Conservation (phyloP, 441 rosid genomes). For the Erodium moschatum region DNA sequence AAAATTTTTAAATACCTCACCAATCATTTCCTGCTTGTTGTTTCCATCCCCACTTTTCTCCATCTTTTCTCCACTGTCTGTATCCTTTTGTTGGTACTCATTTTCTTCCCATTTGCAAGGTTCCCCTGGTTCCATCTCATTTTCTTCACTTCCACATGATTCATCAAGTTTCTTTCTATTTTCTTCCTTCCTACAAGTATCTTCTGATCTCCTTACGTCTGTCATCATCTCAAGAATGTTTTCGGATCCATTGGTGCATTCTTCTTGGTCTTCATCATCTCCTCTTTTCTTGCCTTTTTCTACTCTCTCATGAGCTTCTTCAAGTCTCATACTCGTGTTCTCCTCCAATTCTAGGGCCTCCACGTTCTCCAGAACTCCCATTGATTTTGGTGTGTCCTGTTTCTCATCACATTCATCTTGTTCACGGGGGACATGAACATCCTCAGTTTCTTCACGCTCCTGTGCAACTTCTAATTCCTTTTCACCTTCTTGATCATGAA, state of each 20-base stretch:
- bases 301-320: constrained; percentile 17
- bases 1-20: constrained; percentile 22
- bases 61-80: constrained; percentile 23
- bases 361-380: constrained; percentile 17
- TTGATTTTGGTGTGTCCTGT: constrained; percentile 19
- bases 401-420: constrained; percentile 20
- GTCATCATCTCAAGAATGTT: constrained; percentile 22
- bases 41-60: constrained; percentile 17
- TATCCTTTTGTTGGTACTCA: constrained; percentile 26
- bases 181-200: constrained; percentile 22
- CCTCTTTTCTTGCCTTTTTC: constrained; percentile 21
- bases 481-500: constrained; percentile 21
- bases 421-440: constrained; percentile 12
- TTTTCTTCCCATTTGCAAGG: constrained; percentile 27
- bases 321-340: constrained; percentile 13
- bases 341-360: constrained; percentile 26
- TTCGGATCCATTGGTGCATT: constrained; percentile 20
- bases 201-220: constrained; percentile 15
- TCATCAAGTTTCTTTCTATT: constrained; percentile 32
- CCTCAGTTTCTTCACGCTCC: constrained; percentile 18
- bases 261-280: constrained; percentile 25
- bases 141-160: constrained; percentile 32
- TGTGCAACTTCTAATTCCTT: constrained; percentile 7
- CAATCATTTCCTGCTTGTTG: constrained; percentile 19
- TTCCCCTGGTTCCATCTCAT: constrained; percentile 25